phyloP scores from a whole-genome alignment of 345 rosid species.

The Aethionema arabicum region DNA sequence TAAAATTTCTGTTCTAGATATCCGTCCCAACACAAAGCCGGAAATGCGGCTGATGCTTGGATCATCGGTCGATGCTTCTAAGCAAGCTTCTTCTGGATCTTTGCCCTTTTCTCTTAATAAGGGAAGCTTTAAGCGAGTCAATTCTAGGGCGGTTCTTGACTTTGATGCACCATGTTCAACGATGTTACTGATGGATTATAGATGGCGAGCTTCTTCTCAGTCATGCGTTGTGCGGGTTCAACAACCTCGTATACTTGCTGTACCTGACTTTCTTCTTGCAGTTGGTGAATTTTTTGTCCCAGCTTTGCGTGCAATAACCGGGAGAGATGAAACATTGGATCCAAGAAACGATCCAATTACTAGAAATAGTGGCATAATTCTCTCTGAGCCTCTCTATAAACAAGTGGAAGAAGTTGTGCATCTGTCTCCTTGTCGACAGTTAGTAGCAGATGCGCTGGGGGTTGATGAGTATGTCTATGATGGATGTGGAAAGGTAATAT shows the following conservation, averaged over 20 bases:
- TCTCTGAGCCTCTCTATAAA: slow-evolving; percentile 61
- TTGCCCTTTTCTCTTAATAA: slow-evolving; percentile 50
- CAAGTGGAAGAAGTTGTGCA: slow-evolving; percentile 80
- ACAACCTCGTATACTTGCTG: slow-evolving; percentile 94
- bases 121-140: slow-evolving; percentile 49
- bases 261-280: slow-evolving; percentile 94
- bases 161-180: slow-evolving; percentile 66
- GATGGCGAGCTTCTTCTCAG: slow-evolving; percentile 87
- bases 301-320: slow-evolving; percentile 79
- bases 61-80: slow-evolving; percentile 81
- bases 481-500: slow-evolving; percentile 79
- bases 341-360: slow-evolving; percentile 90
- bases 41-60: slow-evolving; percentile 99
- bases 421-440: slow-evolving; percentile 74
- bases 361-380: slow-evolving; percentile 62
- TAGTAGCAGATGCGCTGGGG: slow-evolving; percentile 76
- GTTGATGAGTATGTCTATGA: slow-evolving; percentile 85
- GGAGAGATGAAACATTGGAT: slow-evolving; percentile 90
- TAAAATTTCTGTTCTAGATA: slow-evolving; percentile 80
- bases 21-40: slow-evolving; percentile 82
- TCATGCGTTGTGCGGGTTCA: slow-evolving; percentile 85
- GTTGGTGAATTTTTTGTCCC: slow-evolving; percentile 97
- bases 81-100: slow-evolving; percentile 66
- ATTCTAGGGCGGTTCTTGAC: slow-evolving; percentile 52
- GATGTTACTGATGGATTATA: slow-evolving; percentile 92